Conservation (phyloP, 805 yeast species). For the Starmerella floricola region DNA sequence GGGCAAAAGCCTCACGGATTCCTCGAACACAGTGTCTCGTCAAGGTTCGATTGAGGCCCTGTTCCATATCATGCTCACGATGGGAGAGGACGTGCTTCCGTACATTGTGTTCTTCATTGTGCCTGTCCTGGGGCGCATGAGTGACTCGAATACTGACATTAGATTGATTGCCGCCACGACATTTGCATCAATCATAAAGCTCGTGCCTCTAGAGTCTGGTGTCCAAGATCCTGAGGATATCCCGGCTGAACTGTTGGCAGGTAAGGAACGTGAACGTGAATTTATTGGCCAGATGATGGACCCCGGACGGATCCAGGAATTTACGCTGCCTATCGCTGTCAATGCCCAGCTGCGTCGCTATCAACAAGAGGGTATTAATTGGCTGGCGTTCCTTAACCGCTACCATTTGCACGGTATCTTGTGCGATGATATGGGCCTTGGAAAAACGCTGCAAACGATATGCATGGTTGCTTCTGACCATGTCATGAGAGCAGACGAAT, state of each 20-base stretch:
- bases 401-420: conserved; percentile 93
- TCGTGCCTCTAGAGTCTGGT: conserved; percentile 95
- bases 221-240: conserved; percentile 89
- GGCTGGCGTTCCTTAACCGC: conserved; percentile 91
- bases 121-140: conserved; percentile 95
- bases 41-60: conserved; percentile 92
- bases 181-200: conserved; percentile 86
- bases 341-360: conserved; percentile 87
- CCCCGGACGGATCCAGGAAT: conserved; percentile 76
- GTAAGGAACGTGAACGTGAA: conserved; percentile 87
- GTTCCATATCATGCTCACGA: conserved; percentile 67
- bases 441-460: conserved; percentile 92
- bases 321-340: conserved; percentile 78
- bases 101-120: conserved; percentile 91
- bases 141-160: conserved; percentile 83
- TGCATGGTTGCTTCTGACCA: conserved; percentile 96
- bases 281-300: conserved; percentile 97
- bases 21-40: conserved; percentile 55
- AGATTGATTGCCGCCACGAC: conserved; percentile 87
- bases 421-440: conserved; percentile 99
- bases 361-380: conserved; percentile 97
- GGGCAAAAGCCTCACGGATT: conserved; percentile 62
- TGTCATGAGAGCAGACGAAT: conserved; percentile 65
- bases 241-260: conserved; percentile 70
- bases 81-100: conserved; percentile 85